These are phyloP conservation scores for Vinca minor DNA, from an alignment of 257 asterid genomes.

Conservation along the genomic window DNA sequence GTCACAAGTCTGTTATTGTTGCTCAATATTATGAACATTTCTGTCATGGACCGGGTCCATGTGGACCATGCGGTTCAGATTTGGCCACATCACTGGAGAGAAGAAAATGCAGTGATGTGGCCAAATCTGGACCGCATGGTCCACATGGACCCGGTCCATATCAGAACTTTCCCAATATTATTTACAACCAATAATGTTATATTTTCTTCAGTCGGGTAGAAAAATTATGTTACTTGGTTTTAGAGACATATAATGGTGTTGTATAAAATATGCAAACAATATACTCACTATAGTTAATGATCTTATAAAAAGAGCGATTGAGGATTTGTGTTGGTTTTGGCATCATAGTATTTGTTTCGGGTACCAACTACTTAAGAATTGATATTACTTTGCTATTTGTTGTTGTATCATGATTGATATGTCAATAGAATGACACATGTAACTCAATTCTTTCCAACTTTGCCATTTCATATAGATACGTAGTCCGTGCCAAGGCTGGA, in stretches of 20 bases:
- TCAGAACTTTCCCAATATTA: too few relatives aligned
- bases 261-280: not conserved
- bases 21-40: too few relatives aligned
- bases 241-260: too few relatives aligned
- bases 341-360: not conserved
- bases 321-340: not conserved
- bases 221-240: not conserved
- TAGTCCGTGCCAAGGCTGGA: constrained; percentile 96
- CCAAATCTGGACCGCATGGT: too few relatives aligned
- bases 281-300: not conserved
- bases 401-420: not conserved
- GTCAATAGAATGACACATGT: not conserved
- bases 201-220: not conserved
- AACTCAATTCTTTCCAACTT: constrained; percentile 2
- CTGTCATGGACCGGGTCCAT: too few relatives aligned
- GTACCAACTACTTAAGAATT: not conserved
- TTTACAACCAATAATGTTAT: too few relatives aligned
- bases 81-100: too few relatives aligned
- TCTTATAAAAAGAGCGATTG: not conserved
- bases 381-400: not conserved
- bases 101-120: too few relatives aligned
- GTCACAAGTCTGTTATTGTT: not conserved
- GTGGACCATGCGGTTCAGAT: too few relatives aligned
- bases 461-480: constrained; percentile 58
- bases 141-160: too few relatives aligned